Base-by-base conservation (phyloP, 345 rosid genomes). In the Kernera saxatilis region DNA sequence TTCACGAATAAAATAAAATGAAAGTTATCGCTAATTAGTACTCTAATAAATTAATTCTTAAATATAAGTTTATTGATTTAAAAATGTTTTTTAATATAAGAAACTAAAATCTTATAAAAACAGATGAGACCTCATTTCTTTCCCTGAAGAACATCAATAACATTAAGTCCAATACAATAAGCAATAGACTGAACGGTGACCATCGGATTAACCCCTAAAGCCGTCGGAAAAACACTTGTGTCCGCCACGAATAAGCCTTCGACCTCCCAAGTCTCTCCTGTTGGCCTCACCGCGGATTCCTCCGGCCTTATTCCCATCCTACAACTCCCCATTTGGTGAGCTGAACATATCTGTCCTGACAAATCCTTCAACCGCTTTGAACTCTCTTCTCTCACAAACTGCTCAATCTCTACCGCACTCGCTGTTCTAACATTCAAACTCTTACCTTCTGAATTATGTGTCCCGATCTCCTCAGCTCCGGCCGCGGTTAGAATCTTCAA, bases 301-400 rank as follows among this genome's bases (percentile, higher is more conserved):
- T 72, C 81, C 2, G 87, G 87, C 22, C 78, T 80, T 4, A 71
- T 66, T 12, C 96, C 98, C 95, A 92, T 89, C 69, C 93, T 77
- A 77, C 95, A 92, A 61, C 95, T 92, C 19, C 94, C 96, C 96
- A 89, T 89, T 77, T 92, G 95, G 75, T 92, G 96, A 41, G 96
- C 96, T 29, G 98, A 92, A 71, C 88, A 73, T 21, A 89, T 61
- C 10, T 80, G 83, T 4, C 84, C 73, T 4, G 80, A 59, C 41
- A 87, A 67, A 71, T 74, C 81, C 41, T 78, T 79, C 46, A 89
- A 64, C 26, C 74, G 37, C 74, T 81, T 77, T 33, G 75, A 68
- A 48, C 88, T 91, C 80, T 91, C 96, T 76, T 83, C 87, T 40
- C 57, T 84, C 75, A 91, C 89, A 39, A 87, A 85, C 64, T 50